Conservation (phyloP, 352 stramenopile genomes). For the Globisporangium nodosum region DNA sequence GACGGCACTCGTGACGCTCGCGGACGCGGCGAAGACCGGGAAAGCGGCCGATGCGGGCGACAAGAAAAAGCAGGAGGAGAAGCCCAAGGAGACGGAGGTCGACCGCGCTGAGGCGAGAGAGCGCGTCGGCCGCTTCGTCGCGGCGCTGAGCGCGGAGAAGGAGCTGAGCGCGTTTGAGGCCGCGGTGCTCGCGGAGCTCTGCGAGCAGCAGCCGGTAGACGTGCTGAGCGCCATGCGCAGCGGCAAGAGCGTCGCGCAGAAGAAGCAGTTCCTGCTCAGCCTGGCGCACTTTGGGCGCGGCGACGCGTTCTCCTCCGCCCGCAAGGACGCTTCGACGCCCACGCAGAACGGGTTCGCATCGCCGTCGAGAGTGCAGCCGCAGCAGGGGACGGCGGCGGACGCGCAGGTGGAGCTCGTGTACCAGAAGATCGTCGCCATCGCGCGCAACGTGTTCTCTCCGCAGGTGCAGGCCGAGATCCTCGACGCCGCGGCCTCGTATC, state of each 20-base stretch:
- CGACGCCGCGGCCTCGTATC: slow-evolving; percentile 24
- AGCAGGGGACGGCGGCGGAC: background rate
- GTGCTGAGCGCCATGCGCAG: slow-evolving; percentile 32
- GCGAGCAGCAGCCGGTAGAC: slow-evolving; percentile 24
- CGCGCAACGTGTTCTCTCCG: slow-evolving; percentile 42
- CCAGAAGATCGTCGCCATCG: slow-evolving; percentile 51
- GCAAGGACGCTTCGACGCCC: background rate
- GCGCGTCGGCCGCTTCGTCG: slow-evolving; percentile 27
- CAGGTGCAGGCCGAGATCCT: slow-evolving; percentile 50
- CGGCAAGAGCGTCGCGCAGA: slow-evolving; percentile 24
- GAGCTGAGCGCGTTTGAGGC: slow-evolving; percentile 37
- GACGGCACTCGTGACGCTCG: slow-evolving; percentile 14
- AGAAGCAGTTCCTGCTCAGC: slow-evolving; percentile 42
- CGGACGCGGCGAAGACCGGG: background rate
- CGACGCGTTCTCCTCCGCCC: slow-evolving; percentile 1
- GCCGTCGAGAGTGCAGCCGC: background rate
- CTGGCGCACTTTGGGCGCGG: slow-evolving; percentile 12
- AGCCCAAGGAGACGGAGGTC: background rate
- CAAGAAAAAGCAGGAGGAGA: background rate
- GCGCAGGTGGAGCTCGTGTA: slow-evolving; percentile 41
- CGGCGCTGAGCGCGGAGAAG: slow-evolving; percentile 34
- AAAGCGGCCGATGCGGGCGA: background rate
- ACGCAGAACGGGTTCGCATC: background rate
- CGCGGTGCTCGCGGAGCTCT: slow-evolving; percentile 39
- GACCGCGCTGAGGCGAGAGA: slow-evolving; percentile 1